phyloP scores from a whole-genome alignment of 495 filamentous ascomycete species.

The Pyrenopolyporus hunteri region DNA sequence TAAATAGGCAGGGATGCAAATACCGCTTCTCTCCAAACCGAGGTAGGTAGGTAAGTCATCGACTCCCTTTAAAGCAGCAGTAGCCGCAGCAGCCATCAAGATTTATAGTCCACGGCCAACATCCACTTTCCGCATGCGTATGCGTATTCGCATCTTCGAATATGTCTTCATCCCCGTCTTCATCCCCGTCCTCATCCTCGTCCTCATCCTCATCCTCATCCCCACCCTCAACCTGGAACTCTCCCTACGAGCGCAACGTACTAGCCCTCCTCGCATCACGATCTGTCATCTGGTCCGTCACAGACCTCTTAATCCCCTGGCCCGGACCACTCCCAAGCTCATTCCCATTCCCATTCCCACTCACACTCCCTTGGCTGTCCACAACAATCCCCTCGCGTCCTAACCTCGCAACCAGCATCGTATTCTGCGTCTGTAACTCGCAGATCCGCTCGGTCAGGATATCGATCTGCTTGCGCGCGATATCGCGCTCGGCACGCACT shows the following conservation, averaged over 20 bases:
- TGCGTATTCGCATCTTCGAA: no score
- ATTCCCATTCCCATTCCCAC: no score
- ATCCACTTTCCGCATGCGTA: no score
- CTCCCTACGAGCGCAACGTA: neutral
- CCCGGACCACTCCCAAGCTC: no score
- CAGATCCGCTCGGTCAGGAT: conserved; percentile 66
- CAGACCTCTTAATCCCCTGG: conserved; percentile 11
- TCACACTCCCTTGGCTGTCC: no score
- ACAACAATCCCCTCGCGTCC: conserved; percentile 49
- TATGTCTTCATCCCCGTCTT: neutral
- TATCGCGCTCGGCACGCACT: conserved; percentile 61
- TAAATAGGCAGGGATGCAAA: no score
- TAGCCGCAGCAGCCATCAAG: no score
- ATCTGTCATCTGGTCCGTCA: conserved; percentile 15
- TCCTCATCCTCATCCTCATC: neutral
- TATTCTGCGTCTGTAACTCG: conserved; percentile 71
- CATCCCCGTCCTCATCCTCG: neutral
- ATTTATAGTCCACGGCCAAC: no score
- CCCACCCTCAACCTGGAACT: no score
- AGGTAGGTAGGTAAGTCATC: no score
- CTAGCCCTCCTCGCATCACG: neutral
- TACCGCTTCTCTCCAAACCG: no score
- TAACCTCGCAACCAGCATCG: conserved; percentile 57
- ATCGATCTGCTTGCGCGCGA: conserved; percentile 64
- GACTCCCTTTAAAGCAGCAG: no score